Evolutionary conservation across 352 stramenopile species (phyloP), one percentile per base, ranked within the genome.

Genomic region (Globisporangium middletonii): DNA sequence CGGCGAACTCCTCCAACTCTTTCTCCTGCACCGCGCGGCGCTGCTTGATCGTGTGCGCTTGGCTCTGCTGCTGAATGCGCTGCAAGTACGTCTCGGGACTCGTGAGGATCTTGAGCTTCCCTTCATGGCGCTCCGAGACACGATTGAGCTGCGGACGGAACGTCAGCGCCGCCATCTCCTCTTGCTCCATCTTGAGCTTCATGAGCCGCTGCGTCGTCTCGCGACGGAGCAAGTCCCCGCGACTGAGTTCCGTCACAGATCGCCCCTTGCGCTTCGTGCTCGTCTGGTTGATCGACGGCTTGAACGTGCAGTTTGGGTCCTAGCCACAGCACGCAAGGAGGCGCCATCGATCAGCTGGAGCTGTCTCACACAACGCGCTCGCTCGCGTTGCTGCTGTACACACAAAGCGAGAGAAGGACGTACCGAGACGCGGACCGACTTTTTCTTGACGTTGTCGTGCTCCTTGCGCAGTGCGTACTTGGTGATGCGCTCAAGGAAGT

Each of bases 101-200:
- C 9, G 71, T 83, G 18, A 90, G 61, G 58, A 95, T 89, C 57
- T 91, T 91, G 52, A 95, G 76, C 38, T 77, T 72, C 27, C 85
- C 78, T 67, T 94, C 79, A 41, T 81, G 64, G 19, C 69, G 73
- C 44, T 88, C 71, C 1, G 79, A 90, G 27, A 75, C 64, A 43
- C 78, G 78, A 49, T 86, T 93, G 49, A 94, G 63, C 55, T 83
- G 76, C 27, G 85, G 85, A 4, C 77, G 75, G 56, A 95, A 95
- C 8, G 85, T 95, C 26, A 95, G 59, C 3, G 77, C 67, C 15
- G 75, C 71, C 83, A 94, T 90, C 50, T 95, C 85, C 35, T 92
- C 73, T 62, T 95, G 85, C 69, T 93, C 85, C 81, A 91, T 89
- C 56, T 90, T 88, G 27, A 94, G 65, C 61, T 93, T 92, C 81